These are phyloP conservation scores for Colletotrichum gigasporum DNA, from an alignment of 2,329 filamentous ascomycete species.

Conservation along the genomic window DNA sequence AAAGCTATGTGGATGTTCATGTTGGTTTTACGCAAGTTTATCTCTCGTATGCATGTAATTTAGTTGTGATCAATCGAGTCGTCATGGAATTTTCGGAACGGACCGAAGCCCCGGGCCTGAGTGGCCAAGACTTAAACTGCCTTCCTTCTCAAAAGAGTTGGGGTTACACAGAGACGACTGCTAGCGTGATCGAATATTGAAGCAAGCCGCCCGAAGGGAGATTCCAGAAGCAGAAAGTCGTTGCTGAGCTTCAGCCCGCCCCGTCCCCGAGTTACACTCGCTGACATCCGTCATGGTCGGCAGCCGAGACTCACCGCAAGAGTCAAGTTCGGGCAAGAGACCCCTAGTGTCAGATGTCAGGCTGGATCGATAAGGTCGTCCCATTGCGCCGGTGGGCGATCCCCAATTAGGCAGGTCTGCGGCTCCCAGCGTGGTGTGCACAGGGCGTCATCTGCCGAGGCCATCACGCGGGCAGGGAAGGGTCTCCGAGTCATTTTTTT, in stretches of 20 bases:
- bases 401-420: constrained; percentile 29
- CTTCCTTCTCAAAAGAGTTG: background rate
- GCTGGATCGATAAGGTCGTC: constrained; percentile 18
- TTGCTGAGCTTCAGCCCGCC: background rate
- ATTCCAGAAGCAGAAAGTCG: background rate
- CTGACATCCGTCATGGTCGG: background rate
- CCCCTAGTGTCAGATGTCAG: background rate
- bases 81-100: background rate
- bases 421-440: background rate
- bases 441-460: constrained; percentile 23
- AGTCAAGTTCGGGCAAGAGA: background rate
- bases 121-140: background rate
- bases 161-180: background rate
- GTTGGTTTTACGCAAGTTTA: background rate
- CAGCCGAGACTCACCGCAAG: background rate
- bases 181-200: background rate
- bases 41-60: background rate
- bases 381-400: constrained; percentile 12
- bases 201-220: background rate
- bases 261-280: background rate
- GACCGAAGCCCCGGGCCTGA: background rate
- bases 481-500: too few species aligned
- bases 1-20: too few species aligned
- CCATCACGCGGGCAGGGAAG: background rate
- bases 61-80: background rate